phyloP scores from a whole-genome alignment of 495 filamentous ascomycete genomes.

The Talaromyces borbonicus region DNA sequence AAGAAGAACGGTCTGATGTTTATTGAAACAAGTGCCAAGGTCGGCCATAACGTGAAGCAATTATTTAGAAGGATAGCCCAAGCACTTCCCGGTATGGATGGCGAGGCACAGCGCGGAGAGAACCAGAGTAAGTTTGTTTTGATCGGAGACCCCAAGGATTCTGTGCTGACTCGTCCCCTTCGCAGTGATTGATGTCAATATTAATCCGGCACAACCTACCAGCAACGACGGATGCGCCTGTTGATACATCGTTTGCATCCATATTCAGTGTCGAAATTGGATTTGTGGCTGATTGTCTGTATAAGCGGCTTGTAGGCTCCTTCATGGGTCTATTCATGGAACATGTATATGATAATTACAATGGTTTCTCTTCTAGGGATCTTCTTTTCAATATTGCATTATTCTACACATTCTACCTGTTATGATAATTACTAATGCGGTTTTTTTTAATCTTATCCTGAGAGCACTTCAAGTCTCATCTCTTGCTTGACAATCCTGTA shows the following conservation, averaged over 20 bases:
- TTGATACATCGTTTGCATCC: no score
- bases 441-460: no score
- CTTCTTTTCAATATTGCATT: no score
- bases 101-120: conserved; percentile 53
- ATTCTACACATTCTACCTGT: no score
- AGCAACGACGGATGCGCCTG: conserved; percentile 77
- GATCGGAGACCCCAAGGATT: background rate
- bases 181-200: conserved; percentile 91
- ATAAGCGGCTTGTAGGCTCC: conserved; percentile 4
- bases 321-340: conserved; percentile 18
- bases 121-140: conserved; percentile 48
- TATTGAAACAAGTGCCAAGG: conserved; percentile 96
- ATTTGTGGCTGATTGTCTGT: conserved; percentile 2
- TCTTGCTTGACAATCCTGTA: no score
- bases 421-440: no score
- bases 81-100: conserved; percentile 96
- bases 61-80: conserved; percentile 96
- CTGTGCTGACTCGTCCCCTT: conserved; percentile 14
- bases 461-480: no score
- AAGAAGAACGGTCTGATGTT: conserved; percentile 96
- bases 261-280: background rate
- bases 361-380: conserved; percentile 14
- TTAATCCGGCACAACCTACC: conserved; percentile 58
- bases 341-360: conserved; percentile 21
- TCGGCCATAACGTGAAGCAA: conserved; percentile 95